phyloP scores from a whole-genome alignment of 2,329 filamentous ascomycete species.

The Hypoxylon sp. region DNA sequence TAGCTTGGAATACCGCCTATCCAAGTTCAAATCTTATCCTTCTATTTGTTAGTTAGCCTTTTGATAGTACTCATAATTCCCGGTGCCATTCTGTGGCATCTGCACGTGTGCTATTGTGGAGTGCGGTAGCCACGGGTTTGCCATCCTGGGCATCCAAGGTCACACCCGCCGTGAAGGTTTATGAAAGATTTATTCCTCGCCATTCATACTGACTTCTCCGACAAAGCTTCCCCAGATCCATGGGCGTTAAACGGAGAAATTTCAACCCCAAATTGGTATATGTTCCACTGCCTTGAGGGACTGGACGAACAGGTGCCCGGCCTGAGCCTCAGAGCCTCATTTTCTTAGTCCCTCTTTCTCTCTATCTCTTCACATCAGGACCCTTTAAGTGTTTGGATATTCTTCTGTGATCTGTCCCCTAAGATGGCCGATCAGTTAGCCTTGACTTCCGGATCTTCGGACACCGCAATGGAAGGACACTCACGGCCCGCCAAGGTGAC shows the following conservation, averaged over 20 bases:
- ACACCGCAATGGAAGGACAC: slow-evolving; percentile 42
- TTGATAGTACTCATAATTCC: slow-evolving; percentile 29
- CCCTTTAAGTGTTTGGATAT: slow-evolving; percentile 5
- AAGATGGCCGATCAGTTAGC: slow-evolving; percentile 43
- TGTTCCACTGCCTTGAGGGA: slow-evolving; percentile 7
- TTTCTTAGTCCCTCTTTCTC: slow-evolving; percentile 25
- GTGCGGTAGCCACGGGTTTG: slow-evolving; percentile 14
- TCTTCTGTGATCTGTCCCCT: slow-evolving; percentile 12
- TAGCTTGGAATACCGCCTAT: slow-evolving; percentile 11
- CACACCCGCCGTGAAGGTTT: slow-evolving; percentile 21
- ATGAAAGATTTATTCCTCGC: slow-evolving; percentile 9
- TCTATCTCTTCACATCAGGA: slow-evolving; percentile 8
- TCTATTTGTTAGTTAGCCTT: slow-evolving; percentile 28
- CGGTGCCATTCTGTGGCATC: slow-evolving; percentile 12
- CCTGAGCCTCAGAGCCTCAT: slow-evolving; percentile 17
- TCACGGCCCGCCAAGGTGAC: slow-evolving; percentile 44
- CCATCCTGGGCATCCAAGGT: slow-evolving; percentile 4
- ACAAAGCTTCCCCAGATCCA: slow-evolving; percentile 7
- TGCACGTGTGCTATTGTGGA: slow-evolving; percentile 11
- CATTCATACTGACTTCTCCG: slow-evolving; percentile 22
- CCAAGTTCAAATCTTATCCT: slow-evolving; percentile 7
- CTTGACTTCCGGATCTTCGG: slow-evolving; percentile 44
- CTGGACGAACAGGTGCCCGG: slow-evolving; percentile 18
- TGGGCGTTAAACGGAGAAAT: neutral
- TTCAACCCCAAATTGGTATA: slow-evolving; percentile 12